phyloP scores from a whole-genome alignment of 306 rosid species.

The Vigna radiata region DNA sequence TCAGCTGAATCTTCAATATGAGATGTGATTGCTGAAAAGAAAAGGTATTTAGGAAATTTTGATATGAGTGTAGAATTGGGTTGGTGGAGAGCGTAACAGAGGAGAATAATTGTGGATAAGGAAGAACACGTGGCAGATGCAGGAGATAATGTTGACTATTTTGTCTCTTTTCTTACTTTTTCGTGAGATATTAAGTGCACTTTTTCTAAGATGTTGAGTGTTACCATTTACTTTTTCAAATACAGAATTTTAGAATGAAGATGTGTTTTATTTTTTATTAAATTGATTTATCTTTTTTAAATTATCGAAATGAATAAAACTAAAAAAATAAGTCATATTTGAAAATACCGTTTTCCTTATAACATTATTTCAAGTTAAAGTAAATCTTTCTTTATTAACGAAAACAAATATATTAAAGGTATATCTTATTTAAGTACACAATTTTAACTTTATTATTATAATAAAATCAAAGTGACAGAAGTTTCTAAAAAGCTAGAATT shows the following conservation, averaged over 20 bases:
- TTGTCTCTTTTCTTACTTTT: neutral
- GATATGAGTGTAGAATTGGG: neutral
- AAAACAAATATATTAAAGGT: too few species aligned
- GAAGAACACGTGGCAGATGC: neutral
- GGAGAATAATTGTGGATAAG: constrained; percentile 26
- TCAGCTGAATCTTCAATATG: accelerated
- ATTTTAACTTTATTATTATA: too few species aligned
- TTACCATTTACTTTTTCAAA: neutral
- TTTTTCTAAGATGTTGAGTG: neutral
- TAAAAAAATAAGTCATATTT: too few species aligned
- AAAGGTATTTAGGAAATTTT: neutral
- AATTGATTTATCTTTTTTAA: too few species aligned
- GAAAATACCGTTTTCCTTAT: too few species aligned
- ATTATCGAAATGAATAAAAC: too few species aligned
- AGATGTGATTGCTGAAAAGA: neutral
- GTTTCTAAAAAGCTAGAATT: too few species aligned
- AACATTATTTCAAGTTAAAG: too few species aligned
- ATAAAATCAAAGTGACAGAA: too few species aligned
- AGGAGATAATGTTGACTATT: neutral
- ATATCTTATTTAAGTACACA: too few species aligned
- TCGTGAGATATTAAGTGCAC: neutral
- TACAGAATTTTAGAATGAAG: neutral
- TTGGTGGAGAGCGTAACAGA: neutral
- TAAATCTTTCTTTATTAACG: too few species aligned
- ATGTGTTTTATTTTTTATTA: neutral